phyloP scores from a whole-genome alignment of 345 rosid species.

The Gossypium ekmanianum region DNA sequence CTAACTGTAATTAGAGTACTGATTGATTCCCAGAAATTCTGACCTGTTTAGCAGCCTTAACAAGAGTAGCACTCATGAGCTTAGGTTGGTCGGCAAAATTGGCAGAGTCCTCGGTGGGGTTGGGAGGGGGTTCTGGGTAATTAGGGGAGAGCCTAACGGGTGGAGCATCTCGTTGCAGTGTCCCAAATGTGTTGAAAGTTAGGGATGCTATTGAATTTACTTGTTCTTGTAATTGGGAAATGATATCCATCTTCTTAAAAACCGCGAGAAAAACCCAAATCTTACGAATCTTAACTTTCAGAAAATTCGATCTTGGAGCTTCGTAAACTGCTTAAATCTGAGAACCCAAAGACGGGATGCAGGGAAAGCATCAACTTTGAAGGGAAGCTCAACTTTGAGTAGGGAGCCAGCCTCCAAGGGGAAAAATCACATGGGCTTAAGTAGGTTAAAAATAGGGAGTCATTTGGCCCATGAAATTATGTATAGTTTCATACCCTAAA shows the following conservation, averaged over 20 bases:
- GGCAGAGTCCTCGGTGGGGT: conserved; percentile 49
- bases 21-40: not conserved
- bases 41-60: conserved; percentile 95
- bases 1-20: not conserved
- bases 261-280: not conserved
- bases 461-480: not conserved
- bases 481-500: not conserved
- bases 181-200: conserved; percentile 78
- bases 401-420: too few species aligned
- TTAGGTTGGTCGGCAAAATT: conserved; percentile 66
- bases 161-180: conserved; percentile 80
- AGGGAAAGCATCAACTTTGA: not conserved
- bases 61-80: conserved; percentile 72
- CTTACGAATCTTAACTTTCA: not conserved
- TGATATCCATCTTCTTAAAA: conserved; percentile 61
- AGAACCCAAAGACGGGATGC: not conserved
- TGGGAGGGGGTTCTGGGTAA: conserved; percentile 74
- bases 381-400: not conserved
- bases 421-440: too few species aligned
- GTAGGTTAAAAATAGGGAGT: too few species aligned
- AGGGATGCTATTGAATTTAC: conserved; percentile 65
- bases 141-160: conserved; percentile 72
- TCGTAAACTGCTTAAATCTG: not conserved
- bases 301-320: not conserved
- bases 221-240: conserved; percentile 93